These are phyloP conservation scores for Teunomyces kruisii DNA, from an alignment of 805 yeast species.

Conservation along the genomic window DNA sequence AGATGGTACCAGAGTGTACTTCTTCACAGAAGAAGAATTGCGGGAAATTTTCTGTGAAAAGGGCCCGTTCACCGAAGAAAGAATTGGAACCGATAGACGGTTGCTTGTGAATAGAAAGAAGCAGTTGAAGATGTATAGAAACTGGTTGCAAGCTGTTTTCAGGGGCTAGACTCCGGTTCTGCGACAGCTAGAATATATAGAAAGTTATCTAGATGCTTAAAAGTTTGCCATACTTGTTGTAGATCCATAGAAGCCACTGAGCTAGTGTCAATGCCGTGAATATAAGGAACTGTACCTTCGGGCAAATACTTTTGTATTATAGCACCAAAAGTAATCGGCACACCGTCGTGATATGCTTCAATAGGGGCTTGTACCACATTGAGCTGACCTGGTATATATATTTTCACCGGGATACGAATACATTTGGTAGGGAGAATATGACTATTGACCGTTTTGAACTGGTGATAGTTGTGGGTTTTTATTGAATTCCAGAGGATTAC, in stretches of 20 bases:
- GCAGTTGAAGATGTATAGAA: conserved; percentile 91
- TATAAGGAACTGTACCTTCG: conserved; percentile 15
- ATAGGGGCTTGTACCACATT: conserved; percentile 33
- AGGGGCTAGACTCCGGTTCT: conserved; percentile 19
- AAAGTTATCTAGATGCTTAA: conserved; percentile 38
- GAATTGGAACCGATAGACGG: conserved; percentile 87
- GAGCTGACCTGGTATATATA: conserved; percentile 42
- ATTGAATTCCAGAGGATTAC: conserved; percentile 57
- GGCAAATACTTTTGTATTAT: conserved; percentile 15
- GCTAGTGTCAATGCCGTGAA: conserved; percentile 33
- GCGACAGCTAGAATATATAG: conserved; percentile 19
- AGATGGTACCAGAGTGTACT: conserved; percentile 96
- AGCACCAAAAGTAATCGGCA: conserved; percentile 11
- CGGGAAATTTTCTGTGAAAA: conserved; percentile 58
- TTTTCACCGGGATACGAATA: conserved; percentile 47
- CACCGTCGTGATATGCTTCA: conserved; percentile 5
- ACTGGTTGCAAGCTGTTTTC: conserved; percentile 95
- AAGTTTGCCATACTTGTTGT: conserved; percentile 31
- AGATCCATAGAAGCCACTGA: conserved; percentile 15
- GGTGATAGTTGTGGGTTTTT: conserved; percentile 27
- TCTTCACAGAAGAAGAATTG: conserved; percentile 92
- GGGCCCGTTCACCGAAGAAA: conserved; percentile 61
- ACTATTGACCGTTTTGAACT: conserved; percentile 24
- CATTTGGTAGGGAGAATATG: conserved; percentile 21
- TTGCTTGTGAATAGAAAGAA: conserved; percentile 89